Base-by-base conservation (phyloP, 2,329 filamentous ascomycete species). In the Pseudogymnoascus sp. region DNA sequence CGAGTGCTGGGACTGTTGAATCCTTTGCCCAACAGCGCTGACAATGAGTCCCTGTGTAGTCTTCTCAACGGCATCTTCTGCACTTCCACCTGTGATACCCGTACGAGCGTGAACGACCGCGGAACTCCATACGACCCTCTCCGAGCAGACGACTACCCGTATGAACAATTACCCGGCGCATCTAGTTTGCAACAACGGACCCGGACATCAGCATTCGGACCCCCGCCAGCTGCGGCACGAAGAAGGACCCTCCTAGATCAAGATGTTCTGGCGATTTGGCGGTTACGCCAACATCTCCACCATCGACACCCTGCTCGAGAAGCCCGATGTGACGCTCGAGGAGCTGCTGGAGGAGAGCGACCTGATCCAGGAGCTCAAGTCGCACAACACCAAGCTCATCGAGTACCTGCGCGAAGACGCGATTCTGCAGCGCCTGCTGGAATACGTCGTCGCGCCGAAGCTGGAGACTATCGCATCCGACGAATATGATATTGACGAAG, bases 191-290 rank as follows among this genome's bases (percentile, higher is more conserved):
- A 63, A 55, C 66, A 66, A 63, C 63, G 60, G 66, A 59, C 63
- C 59, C 52, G 62, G 64, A 59, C 60, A 62, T 37, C 26, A 49
- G 43, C 66, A 66, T 69, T 66, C 65, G 58, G 67, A 65, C 52
- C 68, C 67, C 26, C 65, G 60, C 35, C 37, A 61, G 59, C 60
- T 66, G 68, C 68, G 70, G 68, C 69, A 69, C 66, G 66, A 69
- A 66, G 71, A 68, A 63, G 65, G 68, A 60, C 62, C 69, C 59
- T 69, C 68, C 66, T 72, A 71, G 68, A 62, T 62, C 87, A 93
- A 77, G 81, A 99, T 99, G 94, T 99, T 99, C 79, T 99, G 94
- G 94, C 89, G 93, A 79, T 99, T 97, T 83, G 93, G 94, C 83
- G 92, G 92, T 74, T 97, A 97, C 83, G 91, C 92, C 82, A 96